These are phyloP conservation scores for Medicago ruthenica DNA, from an alignment of 306 rosid genomes.

Conservation along the genomic window DNA sequence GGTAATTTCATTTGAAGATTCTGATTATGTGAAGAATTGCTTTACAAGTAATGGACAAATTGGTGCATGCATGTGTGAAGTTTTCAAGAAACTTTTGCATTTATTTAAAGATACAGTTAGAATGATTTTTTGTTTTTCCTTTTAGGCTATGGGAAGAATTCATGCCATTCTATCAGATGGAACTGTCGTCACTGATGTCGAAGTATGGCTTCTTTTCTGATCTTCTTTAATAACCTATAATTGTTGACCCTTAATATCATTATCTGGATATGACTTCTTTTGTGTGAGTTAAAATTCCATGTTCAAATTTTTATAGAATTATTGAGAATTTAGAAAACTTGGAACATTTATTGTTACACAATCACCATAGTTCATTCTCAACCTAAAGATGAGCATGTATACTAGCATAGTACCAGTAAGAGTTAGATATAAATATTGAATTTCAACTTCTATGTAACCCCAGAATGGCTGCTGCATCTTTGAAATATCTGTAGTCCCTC, in stretches of 20 bases:
- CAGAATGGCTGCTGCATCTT: slow-evolving; percentile 2
- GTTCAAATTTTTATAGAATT: background rate
- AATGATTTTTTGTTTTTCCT: slow-evolving; percentile 37
- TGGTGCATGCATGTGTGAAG: background rate
- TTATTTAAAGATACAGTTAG: slow-evolving; percentile 5
- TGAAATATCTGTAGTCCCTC: slow-evolving; percentile 4
- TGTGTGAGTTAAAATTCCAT: background rate
- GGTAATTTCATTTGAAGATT: slow-evolving; percentile 21
- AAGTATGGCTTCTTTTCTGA: slow-evolving; percentile 57
- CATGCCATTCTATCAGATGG: slow-evolving; percentile 92
- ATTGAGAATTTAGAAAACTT: background rate
- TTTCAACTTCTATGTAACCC: slow-evolving; percentile 7
- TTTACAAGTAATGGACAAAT: slow-evolving; percentile 9
- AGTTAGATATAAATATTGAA: slow-evolving; percentile 5
- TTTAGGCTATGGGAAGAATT: slow-evolving; percentile 92
- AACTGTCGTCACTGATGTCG: slow-evolving; percentile 86
- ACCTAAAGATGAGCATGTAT: background rate
- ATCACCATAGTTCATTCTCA: background rate
- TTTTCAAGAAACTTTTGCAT: slow-evolving; percentile 28
- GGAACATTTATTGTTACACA: background rate
- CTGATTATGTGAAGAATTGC: background rate
- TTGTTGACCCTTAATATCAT: background rate
- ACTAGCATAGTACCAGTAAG: background rate
- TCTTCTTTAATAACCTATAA: slow-evolving; percentile 12
- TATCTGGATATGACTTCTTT: slow-evolving; percentile 4